Conservation (phyloP, 2,329 filamentous ascomycete genomes). For the Ascochyta fabae region DNA sequence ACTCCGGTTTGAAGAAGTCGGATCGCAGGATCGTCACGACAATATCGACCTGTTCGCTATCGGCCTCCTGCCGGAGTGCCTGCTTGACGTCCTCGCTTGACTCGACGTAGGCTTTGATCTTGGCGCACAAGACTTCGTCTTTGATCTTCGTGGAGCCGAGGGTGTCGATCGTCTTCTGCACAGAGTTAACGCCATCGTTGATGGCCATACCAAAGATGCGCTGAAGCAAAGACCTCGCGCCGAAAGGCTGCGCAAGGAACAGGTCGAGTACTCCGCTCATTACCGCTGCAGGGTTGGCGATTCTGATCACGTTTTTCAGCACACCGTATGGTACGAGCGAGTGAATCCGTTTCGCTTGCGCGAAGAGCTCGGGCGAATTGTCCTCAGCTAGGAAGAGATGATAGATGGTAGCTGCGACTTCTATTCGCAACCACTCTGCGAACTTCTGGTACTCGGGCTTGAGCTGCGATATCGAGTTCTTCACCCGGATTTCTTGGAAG, state of each 20-base stretch:
- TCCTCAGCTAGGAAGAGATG: conserved; percentile 97
- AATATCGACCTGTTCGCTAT: conserved; percentile 77
- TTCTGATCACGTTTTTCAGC: conserved; percentile 94
- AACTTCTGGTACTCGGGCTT: conserved; percentile 98
- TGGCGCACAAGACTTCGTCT: conserved; percentile 79
- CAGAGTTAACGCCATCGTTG: conserved; percentile 84
- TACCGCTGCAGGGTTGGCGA: conserved; percentile 94
- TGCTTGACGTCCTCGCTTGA: conserved; percentile 77
- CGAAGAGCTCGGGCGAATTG: conserved; percentile 95
- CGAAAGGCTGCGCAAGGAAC: conserved; percentile 94
- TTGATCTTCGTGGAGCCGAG: conserved; percentile 74
- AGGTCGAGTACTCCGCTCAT: conserved; percentile 96
- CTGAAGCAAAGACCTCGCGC: conserved; percentile 86
- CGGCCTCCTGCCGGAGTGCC: conserved; percentile 75
- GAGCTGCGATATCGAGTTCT: conserved; percentile 83
- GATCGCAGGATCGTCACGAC: conserved; percentile 85
- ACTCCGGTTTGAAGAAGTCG: conserved; percentile 73
- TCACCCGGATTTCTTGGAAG: conserved; percentile 91
- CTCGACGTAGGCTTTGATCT: conserved; percentile 80
- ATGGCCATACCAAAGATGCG: conserved; percentile 92
- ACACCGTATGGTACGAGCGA: conserved; percentile 91
- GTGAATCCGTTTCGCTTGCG: conserved; percentile 91
- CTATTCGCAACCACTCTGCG: conserved; percentile 96
- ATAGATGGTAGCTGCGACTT: conserved; percentile 94
- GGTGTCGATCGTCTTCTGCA: conserved; percentile 85